Percentiles rank a stretch among this genome's conserved stretches.
Conservation (phyloP, 768 basidiomycete genomes). For the Mycena venus region DNA sequence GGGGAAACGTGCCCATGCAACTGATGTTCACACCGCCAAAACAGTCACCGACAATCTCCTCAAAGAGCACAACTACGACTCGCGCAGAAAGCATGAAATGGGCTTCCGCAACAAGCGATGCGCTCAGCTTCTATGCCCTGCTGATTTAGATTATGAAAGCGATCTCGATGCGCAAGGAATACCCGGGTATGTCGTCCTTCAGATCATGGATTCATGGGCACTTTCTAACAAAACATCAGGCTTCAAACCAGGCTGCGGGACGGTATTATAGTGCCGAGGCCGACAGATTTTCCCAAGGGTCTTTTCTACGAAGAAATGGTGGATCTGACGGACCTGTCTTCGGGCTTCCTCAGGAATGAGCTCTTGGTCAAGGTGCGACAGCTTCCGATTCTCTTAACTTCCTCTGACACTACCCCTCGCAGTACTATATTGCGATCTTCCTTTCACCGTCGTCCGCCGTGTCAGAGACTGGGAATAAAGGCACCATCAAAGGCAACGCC, state of each 20-base stretch:
- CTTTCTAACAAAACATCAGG: background rate
- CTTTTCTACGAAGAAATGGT: background rate
- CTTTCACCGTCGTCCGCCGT: background rate
- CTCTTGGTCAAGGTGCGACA: background rate
- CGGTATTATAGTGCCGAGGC: background rate
- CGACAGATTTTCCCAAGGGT: background rate
- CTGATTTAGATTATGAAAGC: background rate
- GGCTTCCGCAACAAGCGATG: background rate
- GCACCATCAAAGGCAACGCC: background rate
- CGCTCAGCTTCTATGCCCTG: too few species aligned
- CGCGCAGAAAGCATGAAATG: background rate
- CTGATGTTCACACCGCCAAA: background rate
- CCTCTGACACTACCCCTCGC: too few species aligned
- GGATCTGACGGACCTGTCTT: background rate
- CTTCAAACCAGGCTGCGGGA: background rate
- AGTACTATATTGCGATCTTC: background rate
- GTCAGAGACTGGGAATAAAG: background rate
- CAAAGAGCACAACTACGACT: background rate
- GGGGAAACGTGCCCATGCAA: background rate
- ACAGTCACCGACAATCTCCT: too few species aligned
- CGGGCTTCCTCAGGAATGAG: background rate
- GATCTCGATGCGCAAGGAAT: background rate
- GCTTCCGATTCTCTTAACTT: too few species aligned
- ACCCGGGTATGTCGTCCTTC: background rate
- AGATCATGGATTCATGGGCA: background rate